phyloP scores from a whole-genome alignment of 768 basidiomycete genomes.

The Termitomyces sp. region DNA sequence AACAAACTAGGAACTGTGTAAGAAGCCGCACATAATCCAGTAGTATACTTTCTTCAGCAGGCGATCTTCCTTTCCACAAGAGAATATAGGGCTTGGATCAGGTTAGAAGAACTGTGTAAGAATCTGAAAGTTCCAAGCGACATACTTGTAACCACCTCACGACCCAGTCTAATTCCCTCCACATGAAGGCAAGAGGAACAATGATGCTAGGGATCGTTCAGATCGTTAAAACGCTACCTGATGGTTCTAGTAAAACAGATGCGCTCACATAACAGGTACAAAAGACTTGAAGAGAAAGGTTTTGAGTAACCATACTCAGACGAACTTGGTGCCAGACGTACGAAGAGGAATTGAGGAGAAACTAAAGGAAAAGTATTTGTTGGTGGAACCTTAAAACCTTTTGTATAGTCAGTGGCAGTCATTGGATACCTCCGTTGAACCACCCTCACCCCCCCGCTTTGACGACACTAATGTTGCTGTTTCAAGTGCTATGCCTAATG shows the following conservation, averaged over 20 bases:
- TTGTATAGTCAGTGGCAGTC: neutral
- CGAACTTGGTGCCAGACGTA: conserved; percentile 12
- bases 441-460: conserved; percentile 33
- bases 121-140: neutral
- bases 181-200: conserved; percentile 42
- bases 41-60: conserved; percentile 55
- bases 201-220: conserved; percentile 28
- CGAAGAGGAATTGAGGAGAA: conserved; percentile 42
- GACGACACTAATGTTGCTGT: conserved; percentile 36
- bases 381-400: conserved; percentile 50
- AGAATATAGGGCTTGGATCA: conserved; percentile 52
- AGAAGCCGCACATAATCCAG: conserved; percentile 51
- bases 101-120: conserved; percentile 2
- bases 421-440: neutral
- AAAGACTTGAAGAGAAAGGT: conserved; percentile 40
- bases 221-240: neutral
- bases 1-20: neutral
- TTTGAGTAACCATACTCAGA: neutral
- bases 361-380: conserved; percentile 44
- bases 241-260: neutral
- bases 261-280: conserved; percentile 43
- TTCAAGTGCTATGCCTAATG: conserved; percentile 42
- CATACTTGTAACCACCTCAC: conserved; percentile 55
- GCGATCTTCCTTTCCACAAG: conserved; percentile 44
- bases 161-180: conserved; percentile 48